Evolutionary conservation across 805 yeast species (phyloP).

Genomic region (Zygoascus bituminiphila): DNA sequence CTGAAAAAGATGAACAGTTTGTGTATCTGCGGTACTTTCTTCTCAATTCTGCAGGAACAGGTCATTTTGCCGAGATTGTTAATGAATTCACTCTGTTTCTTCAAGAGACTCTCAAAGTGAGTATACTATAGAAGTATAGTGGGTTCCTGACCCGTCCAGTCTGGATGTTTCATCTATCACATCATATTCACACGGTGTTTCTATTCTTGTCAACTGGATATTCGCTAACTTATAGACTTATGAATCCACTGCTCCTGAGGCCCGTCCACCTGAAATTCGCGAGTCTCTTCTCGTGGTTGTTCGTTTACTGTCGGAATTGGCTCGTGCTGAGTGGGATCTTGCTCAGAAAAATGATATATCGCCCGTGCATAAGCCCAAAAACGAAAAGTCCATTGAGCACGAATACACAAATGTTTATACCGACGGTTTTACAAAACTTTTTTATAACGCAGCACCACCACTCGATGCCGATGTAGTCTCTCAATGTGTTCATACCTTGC

Average conservation of each 20-base stretch:
- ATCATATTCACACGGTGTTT: too few relatives aligned
- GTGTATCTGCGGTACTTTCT: constrained; percentile 11
- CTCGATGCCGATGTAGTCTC: constrained; percentile 8
- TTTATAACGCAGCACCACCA: constrained; percentile 8
- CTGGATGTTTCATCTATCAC: too few relatives aligned
- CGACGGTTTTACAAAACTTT: constrained; percentile 8
- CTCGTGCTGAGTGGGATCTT: constrained; percentile 14
- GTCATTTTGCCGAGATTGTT: constrained; percentile 13
- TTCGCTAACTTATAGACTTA: not conserved
- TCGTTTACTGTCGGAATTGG: constrained; percentile 11
- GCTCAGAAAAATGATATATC: not conserved
- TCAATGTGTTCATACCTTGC: constrained; percentile 8
- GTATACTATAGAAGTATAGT: not conserved
- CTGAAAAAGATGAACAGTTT: constrained; percentile 10
- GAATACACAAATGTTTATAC: constrained; percentile 3
- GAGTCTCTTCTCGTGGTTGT: constrained; percentile 12
- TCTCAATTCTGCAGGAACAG: constrained; percentile 10
- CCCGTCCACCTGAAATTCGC: not conserved
- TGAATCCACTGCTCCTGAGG: not conserved
- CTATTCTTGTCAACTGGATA: not conserved
- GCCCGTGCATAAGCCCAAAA: not conserved
- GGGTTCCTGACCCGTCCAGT: too few relatives aligned
- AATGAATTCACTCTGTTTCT: constrained; percentile 9
- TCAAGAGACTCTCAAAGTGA: constrained; percentile 11
- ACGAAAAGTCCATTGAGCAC: not conserved